phyloP scores from a whole-genome alignment of 108 stramenopile genomes.

The Discostella stelligeroides region DNA sequence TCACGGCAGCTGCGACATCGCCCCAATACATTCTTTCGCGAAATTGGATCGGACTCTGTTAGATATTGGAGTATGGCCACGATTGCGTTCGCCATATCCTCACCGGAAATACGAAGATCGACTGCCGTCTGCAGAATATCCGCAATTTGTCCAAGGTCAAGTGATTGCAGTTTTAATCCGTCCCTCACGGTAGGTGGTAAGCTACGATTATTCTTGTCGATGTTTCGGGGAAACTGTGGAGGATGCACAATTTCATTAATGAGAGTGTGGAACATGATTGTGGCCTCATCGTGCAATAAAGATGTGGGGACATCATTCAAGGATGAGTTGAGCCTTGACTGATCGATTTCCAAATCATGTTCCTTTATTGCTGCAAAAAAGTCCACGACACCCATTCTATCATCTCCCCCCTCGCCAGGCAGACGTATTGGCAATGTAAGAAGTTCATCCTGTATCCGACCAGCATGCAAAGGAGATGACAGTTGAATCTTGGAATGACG shows the following conservation, averaged over 20 bases:
- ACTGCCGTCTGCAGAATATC: constrained; percentile 34
- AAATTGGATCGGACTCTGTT: constrained; percentile 46
- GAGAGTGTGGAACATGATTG: constrained; percentile 44
- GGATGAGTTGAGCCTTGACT: not conserved
- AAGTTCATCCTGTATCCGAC: not conserved
- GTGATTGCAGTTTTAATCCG: constrained; percentile 18
- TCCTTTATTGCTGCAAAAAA: not conserved
- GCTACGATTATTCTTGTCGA: not conserved
- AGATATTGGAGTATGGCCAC: constrained; percentile 26
- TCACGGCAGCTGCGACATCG: constrained; percentile 26
- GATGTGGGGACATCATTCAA: not conserved
- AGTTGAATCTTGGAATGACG: not conserved
- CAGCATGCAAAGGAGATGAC: not conserved
- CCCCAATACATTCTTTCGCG: constrained; percentile 1
- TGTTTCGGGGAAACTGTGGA: not conserved
- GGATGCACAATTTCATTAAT: constrained; percentile 29
- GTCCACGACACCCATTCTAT: not conserved
- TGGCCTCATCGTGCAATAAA: constrained; percentile 29
- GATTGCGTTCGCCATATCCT: constrained; percentile 18
- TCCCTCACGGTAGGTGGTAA: not conserved
- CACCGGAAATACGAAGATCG: constrained; percentile 21
- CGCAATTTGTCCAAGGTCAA: constrained; percentile 25
- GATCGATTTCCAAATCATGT: not conserved
- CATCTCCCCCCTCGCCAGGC: constrained; percentile 7
- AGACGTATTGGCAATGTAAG: constrained; percentile 5